Evolutionary conservation across 805 yeast species (phyloP).

Genomic region (Cephaloascus albidus): DNA sequence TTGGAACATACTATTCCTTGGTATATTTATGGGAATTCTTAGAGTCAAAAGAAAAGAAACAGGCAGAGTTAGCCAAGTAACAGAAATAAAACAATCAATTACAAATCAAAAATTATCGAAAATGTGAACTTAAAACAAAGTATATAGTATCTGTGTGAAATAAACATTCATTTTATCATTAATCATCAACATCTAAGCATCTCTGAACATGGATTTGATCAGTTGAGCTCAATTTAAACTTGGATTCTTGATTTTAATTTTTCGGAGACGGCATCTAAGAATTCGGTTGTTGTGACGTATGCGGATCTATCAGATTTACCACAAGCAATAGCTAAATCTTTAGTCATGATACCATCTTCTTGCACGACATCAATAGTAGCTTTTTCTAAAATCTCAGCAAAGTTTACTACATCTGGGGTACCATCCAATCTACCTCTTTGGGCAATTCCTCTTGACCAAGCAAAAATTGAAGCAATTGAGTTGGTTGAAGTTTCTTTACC

Average conservation of each 20-base stretch:
- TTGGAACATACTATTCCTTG: slow-evolving; percentile 36
- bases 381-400: slow-evolving; percentile 56
- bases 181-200: background rate
- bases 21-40: slow-evolving; percentile 33
- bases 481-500: slow-evolving; percentile 81
- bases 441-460: slow-evolving; percentile 79
- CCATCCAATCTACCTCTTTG: slow-evolving; percentile 73
- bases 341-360: slow-evolving; percentile 70
- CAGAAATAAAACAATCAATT: background rate
- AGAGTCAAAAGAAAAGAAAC: slow-evolving; percentile 16
- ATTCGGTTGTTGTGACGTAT: slow-evolving; percentile 68
- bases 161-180: background rate
- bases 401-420: slow-evolving; percentile 61
- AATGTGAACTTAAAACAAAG: background rate
- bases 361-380: slow-evolving; percentile 69
- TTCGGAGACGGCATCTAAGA: slow-evolving; percentile 66
- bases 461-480: slow-evolving; percentile 78
- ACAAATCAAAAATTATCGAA: background rate
- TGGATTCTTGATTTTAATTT: slow-evolving; percentile 27
- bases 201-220: background rate
- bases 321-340: slow-evolving; percentile 68
- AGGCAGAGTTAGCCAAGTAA: background rate
- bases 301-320: slow-evolving; percentile 52
- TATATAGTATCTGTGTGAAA: background rate
- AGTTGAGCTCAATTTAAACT: background rate